Evolutionary conservation across 257 asterid genomes (phyloP).

Genomic region (Solanum peruvianum): DNA sequence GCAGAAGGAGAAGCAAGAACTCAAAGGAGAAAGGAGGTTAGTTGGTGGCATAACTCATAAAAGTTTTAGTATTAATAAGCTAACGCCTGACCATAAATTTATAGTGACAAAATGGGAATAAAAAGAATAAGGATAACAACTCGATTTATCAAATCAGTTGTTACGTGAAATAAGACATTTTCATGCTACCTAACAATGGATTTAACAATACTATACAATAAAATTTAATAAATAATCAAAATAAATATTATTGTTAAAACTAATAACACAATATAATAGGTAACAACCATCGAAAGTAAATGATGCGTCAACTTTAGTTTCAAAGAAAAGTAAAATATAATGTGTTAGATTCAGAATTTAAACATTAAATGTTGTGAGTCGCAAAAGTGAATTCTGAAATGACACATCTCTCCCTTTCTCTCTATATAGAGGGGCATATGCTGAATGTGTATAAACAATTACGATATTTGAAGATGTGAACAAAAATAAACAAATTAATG

Average conservation of each 20-base stretch:
- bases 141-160: background rate
- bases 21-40: constrained; percentile 16
- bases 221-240: background rate
- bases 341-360: background rate
- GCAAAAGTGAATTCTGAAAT: background rate
- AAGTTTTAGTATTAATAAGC: background rate
- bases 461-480: background rate
- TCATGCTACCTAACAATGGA: background rate
- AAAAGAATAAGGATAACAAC: background rate
- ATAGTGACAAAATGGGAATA: background rate
- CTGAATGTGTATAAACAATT: background rate
- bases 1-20: constrained; percentile 16
- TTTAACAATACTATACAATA: background rate
- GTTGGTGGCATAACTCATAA: background rate
- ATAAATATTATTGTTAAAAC: background rate
- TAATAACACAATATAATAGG: background rate
- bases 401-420: background rate
- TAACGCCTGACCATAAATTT: background rate
- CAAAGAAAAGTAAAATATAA: background rate
- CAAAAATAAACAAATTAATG: no score
- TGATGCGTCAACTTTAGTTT: background rate
- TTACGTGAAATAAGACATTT: no score
- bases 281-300: background rate
- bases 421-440: no score
- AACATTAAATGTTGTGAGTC: background rate